phyloP scores from a whole-genome alignment of 371 early-diverging fungal genomes.

The Batkoa obscura region DNA sequence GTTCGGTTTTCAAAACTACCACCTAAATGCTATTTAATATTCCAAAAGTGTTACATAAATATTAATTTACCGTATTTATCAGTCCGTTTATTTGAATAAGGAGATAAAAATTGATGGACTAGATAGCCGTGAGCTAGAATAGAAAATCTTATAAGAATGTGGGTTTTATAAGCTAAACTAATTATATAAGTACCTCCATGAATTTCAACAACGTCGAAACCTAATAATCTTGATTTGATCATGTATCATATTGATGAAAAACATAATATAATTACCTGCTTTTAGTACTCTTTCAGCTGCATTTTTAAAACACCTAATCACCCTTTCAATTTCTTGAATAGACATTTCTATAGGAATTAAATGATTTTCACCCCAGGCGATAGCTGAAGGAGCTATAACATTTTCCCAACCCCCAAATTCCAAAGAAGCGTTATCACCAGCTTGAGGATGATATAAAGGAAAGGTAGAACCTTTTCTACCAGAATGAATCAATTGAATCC shows the following conservation, averaged over 20 bases:
- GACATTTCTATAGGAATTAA: constrained; percentile 36
- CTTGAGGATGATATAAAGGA: constrained; percentile 18
- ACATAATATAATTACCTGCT: constrained; percentile 20
- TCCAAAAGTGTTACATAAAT: background rate
- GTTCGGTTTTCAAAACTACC: constrained; percentile 60
- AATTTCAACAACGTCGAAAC: constrained; percentile 71
- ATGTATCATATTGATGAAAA: background rate
- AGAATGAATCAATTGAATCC: constrained; percentile 64
- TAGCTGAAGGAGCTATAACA: constrained; percentile 45
- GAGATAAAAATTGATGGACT: constrained; percentile 56
- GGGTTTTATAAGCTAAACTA: constrained; percentile 7
- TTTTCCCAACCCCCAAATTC: constrained; percentile 58
- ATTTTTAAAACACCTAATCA: constrained; percentile 39
- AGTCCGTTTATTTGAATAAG: constrained; percentile 57
- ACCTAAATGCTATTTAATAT: constrained; percentile 11
- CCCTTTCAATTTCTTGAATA: constrained; percentile 31
- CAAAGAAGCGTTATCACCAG: constrained; percentile 12
- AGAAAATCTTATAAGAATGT: background rate
- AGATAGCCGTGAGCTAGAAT: constrained; percentile 42
- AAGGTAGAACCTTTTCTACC: constrained; percentile 56
- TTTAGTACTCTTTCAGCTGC: constrained; percentile 48
- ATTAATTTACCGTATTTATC: constrained; percentile 43
- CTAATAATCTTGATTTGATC: background rate
- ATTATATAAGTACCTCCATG: constrained; percentile 44
- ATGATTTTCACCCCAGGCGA: constrained; percentile 21